These are phyloP conservation scores for Kurtzmaniella cleridarum DNA, from an alignment of 805 yeast species.

Conservation along the genomic window DNA sequence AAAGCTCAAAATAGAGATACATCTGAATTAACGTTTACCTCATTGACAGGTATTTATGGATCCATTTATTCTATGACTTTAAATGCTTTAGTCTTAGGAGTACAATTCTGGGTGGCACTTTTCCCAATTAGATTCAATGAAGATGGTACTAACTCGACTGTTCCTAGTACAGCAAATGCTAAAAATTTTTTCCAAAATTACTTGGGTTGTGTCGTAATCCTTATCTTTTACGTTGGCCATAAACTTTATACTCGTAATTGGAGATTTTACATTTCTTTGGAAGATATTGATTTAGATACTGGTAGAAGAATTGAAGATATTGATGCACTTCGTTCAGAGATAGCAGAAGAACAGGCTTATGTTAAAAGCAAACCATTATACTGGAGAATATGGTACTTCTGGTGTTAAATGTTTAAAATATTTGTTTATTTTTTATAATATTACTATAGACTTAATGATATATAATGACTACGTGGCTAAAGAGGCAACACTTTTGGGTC, in stretches of 20 bases:
- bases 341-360: slow-evolving; percentile 21
- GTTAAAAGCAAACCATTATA: slow-evolving; percentile 14
- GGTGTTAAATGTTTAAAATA: slow-evolving; percentile 12
- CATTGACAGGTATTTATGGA: slow-evolving; percentile 34
- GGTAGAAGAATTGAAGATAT: slow-evolving; percentile 23
- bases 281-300: slow-evolving; percentile 25
- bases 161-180: slow-evolving; percentile 23
- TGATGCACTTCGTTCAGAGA: slow-evolving; percentile 20
- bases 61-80: slow-evolving; percentile 26
- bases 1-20: slow-evolving; percentile 25
- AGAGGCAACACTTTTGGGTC: slow-evolving; percentile 18
- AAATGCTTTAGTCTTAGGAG: slow-evolving; percentile 18
- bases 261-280: slow-evolving; percentile 14
- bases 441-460: background rate
- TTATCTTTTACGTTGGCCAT: slow-evolving; percentile 21
- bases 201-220: slow-evolving; percentile 26
- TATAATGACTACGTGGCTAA: slow-evolving; percentile 4
- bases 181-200: slow-evolving; percentile 34
- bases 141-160: too few relatives aligned
- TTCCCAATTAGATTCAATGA: slow-evolving; percentile 17
- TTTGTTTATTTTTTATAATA: background rate
- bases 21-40: slow-evolving; percentile 29
- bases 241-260: slow-evolving; percentile 3
- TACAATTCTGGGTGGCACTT: slow-evolving; percentile 23
- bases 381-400: slow-evolving; percentile 14